Base-by-base conservation (phyloP, 345 rosid genomes). In the Noccaea caerulescens region DNA sequence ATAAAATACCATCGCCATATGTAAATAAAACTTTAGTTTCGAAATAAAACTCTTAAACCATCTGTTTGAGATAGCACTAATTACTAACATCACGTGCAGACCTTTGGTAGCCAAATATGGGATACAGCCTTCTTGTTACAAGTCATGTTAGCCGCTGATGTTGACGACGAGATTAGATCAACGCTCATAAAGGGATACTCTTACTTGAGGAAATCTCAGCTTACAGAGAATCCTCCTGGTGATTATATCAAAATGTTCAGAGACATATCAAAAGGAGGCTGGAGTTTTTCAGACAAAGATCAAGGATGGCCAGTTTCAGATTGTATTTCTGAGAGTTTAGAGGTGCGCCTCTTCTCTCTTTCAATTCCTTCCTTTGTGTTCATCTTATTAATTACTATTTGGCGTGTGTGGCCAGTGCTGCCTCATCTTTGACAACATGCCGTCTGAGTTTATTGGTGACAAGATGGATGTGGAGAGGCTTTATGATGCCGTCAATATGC, bases 291-390 rank as follows among this genome's bases (percentile, higher is more conserved):
- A 2, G 86, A 81, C 64, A 84, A 85, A 76, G 93, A 85, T 68
- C 90, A 87, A 36, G 88, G 90, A 25, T 87, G 87, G 90, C 80
- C 80, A 53, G 87, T 81, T 41, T 82, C 88, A 16, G 93, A 88
- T 72, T 88, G 93, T 69, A 84, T 82, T 12, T 85, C 86, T 14
- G 93, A 88, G 71, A 85, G 88, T 32, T 57, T 85, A 58, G 82
- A 81, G 82, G 87, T 86, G 68, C 42, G 2, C 2, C 0, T 18
- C 46, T 66, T 14, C 58, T 32, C 45, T 27, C 30, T 27, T 27
- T 27, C 4, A 27, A 27, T 27, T 27, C 4, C 30, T 27, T 27
- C 30, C 30, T 27, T 10, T 33, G 42, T 34, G 32, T 54, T 10
- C 12, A 7, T 18, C 3, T 43, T 43, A n/a, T 43, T 43, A 5